Conservation (phyloP, 345 rosid genomes). For the Angophora floribunda region DNA sequence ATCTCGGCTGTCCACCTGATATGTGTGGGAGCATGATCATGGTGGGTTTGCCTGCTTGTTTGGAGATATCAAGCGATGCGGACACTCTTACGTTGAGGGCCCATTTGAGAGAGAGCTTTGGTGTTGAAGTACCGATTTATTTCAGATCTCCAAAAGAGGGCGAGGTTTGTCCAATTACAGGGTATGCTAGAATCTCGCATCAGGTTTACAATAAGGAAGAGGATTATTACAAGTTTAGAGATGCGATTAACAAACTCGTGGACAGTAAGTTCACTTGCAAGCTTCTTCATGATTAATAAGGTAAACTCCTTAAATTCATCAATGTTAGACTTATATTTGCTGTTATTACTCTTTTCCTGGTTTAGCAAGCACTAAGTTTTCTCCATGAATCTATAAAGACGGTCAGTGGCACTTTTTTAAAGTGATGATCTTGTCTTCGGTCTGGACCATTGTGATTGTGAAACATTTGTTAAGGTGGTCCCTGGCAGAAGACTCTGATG, state of each 20-base stretch:
- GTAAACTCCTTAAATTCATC: conserved; percentile 6
- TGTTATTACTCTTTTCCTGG: background rate
- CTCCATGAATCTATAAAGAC: background rate
- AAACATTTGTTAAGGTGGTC: background rate
- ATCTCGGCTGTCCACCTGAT: conserved; percentile 70
- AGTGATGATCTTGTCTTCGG: background rate
- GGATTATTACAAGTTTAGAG: conserved; percentile 70
- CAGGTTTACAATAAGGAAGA: conserved; percentile 80
- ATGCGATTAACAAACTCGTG: conserved; percentile 48
- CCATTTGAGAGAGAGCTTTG: conserved; percentile 48
- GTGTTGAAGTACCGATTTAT: conserved; percentile 74
- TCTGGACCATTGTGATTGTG: background rate
- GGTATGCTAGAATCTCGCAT: conserved; percentile 77
- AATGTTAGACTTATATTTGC: background rate
- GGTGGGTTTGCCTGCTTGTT: conserved; percentile 77
- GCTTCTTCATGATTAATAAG: conserved; percentile 28
- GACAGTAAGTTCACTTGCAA: conserved; percentile 46
- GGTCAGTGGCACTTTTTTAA: background rate
- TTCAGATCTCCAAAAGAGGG: conserved; percentile 45
- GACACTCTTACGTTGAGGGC: conserved; percentile 54
- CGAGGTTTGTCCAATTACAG: conserved; percentile 43
- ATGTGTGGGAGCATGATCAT: conserved; percentile 87
- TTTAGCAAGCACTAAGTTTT: background rate
- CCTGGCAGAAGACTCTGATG: background rate
- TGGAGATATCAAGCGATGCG: conserved; percentile 37